These are phyloP conservation scores for Pythium utonaiense DNA, from an alignment of 352 stramenopile species.

Conservation along the genomic window DNA sequence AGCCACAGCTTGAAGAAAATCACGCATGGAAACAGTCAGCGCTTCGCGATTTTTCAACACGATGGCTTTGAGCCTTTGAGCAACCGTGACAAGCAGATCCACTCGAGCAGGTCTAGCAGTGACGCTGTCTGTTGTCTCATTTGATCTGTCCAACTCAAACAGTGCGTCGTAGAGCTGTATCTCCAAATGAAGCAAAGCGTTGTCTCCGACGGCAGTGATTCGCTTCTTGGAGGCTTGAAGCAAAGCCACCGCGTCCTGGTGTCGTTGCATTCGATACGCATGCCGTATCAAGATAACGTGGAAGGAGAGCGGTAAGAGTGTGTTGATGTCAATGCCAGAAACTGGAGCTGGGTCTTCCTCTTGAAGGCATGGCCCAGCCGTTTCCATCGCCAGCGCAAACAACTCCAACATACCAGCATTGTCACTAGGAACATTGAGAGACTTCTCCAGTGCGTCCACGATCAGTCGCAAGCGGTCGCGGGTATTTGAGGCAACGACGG, in stretches of 20 bases:
- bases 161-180: background rate
- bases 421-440: slow-evolving; percentile 5
- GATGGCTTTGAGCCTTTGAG: background rate
- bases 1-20: background rate
- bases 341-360: background rate
- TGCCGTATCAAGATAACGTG: slow-evolving; percentile 7
- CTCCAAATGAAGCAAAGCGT: background rate
- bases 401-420: slow-evolving; percentile 22
- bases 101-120: background rate
- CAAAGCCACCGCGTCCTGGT: background rate
- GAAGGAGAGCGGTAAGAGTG: background rate
- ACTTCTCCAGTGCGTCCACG: slow-evolving; percentile 36
- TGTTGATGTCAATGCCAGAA: background rate
- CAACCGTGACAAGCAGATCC: background rate
- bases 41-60: background rate
- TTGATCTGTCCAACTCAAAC: background rate
- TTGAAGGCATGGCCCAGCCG: slow-evolving; percentile 27
- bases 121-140: background rate
- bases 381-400: slow-evolving; percentile 35
- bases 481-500: slow-evolving; percentile 21
- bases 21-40: background rate
- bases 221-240: background rate
- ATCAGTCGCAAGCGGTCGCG: slow-evolving; percentile 35
- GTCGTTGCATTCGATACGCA: background rate
- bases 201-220: background rate